Evolutionary conservation across 2,329 filamentous ascomycete species (phyloP), one percentile per base, ranked within the genome.

Genomic region (Falciphora oryzae): DNA sequence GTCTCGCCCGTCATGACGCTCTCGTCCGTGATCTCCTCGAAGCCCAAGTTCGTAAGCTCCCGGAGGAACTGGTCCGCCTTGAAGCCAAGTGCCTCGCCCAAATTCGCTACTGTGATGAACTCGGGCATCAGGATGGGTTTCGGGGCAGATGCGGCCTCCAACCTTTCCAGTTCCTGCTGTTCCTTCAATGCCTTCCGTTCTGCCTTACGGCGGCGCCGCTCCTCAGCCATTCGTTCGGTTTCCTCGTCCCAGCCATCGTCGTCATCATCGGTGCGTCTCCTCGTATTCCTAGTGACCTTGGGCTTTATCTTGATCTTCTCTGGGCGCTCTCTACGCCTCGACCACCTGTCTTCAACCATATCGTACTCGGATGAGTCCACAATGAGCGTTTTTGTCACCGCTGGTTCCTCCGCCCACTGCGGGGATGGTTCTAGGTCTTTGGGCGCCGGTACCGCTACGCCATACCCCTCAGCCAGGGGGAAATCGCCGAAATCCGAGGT

Each of bases 1-100:
- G 92, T 95, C 74, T 98, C 94, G 14, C 92, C 88, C 67, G 94
- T 94, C 74, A 99, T 85, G 67, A 99, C 86, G 72, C 94, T 93
- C 70, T 94, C 92, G 63, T 88, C 84, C 18, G 87, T 87, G 22
- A 94, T 85, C 62, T 93, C 90, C 70, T 97, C 92, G 69, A 97
- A 99, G 0, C 95, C 96, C 72, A 98, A 87, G 63, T 95, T 86
- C 72, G 88, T 85, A 75, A 99, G 82, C 71, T 93, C 92, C 22
- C 73, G 70, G 16, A 96, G 79, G 70, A 99, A 97, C 3, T 87
- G 78, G 18, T 89, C 83, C 0, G 87, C 81, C 57, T 87, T 86
- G 35, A 96, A 82, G 67, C 88, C 88, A 28, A 98, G 80, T 4
- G 90, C 85, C 66, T 87, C 82, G 4, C 93, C 92, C 57, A 99